A percentile compares a stretch with the other conserved stretches of the same genome.
These are phyloP conservation scores for Lodderomyces parapsilosis DNA, from an alignment of 1,139 yeast genomes.

Conservation along the genomic window DNA sequence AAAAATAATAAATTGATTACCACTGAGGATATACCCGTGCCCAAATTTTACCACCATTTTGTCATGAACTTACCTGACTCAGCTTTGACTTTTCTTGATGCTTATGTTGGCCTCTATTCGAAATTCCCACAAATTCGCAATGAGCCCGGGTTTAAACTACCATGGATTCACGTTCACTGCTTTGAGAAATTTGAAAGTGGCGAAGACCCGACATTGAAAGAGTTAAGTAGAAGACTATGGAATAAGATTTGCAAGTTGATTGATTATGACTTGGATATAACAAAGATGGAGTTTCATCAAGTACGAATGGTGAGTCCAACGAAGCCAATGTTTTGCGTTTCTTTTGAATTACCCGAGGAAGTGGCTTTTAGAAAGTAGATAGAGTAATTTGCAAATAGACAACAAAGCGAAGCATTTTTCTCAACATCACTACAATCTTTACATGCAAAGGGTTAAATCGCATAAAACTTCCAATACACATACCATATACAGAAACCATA, in stretches of 20 bases:
- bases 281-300: conserved; percentile 61
- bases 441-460: no score
- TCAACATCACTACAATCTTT: no score
- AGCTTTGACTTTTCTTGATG: conserved; percentile 82
- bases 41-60: conserved; percentile 64
- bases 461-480: no score
- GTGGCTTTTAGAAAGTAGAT: conserved; percentile 56
- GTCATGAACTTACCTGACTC: conserved; percentile 97
- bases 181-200: conserved; percentile 80
- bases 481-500: no score
- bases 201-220: conserved; percentile 69
- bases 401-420: no score
- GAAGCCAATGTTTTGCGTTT: conserved; percentile 90
- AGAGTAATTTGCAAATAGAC: conserved; percentile 1
- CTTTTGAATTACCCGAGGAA: conserved; percentile 72
- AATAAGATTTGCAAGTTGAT: conserved; percentile 55
- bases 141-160: conserved; percentile 55
- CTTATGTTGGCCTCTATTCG: conserved; percentile 68
- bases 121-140: conserved; percentile 31
- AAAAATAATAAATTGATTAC: conserved; percentile 26
- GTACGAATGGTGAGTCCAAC: conserved; percentile 96
- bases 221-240: conserved; percentile 62
- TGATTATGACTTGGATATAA: conserved; percentile 46
- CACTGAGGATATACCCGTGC: conserved; percentile 43
- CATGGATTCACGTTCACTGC: conserved; percentile 84